phyloP scores from a whole-genome alignment of 2,329 filamentous ascomycete genomes.

The Lomentospora prolificans region DNA sequence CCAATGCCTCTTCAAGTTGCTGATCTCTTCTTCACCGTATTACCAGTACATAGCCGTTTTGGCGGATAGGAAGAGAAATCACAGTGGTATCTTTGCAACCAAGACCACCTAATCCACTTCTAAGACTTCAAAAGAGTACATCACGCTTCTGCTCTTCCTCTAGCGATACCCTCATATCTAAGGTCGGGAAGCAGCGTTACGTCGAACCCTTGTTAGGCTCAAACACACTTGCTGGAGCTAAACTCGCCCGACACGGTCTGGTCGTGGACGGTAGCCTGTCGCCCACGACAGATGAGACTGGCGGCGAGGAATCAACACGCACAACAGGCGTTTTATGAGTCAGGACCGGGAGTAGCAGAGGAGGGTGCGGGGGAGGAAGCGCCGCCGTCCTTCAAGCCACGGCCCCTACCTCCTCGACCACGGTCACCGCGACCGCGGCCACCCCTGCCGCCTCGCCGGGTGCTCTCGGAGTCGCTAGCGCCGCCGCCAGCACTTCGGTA shows the following conservation, averaged over 20 bases:
- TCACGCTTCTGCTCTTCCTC: background rate
- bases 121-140: background rate
- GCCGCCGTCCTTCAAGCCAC: constrained; percentile 50
- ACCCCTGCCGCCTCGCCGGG: constrained; percentile 45
- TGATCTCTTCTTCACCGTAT: background rate
- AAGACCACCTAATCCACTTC: constrained; percentile 6
- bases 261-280: background rate
- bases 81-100: constrained; percentile 7
- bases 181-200: background rate
- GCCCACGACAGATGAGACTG: background rate
- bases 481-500: constrained; percentile 65
- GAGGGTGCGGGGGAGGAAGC: constrained; percentile 43
- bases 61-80: constrained; percentile 3
- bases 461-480: constrained; percentile 58
- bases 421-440: constrained; percentile 41
- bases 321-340: constrained; percentile 14
- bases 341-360: constrained; percentile 38
- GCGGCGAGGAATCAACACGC: background rate
- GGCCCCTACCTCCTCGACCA: constrained; percentile 46
- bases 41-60: background rate
- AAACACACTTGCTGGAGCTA: background rate
- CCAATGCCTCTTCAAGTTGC: background rate
- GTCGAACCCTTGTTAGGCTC: no score
- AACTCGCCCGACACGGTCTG: background rate
- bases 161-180: background rate